Conservation (phyloP, 1,284 basidiomycete species). For the Somion occarium region DNA sequence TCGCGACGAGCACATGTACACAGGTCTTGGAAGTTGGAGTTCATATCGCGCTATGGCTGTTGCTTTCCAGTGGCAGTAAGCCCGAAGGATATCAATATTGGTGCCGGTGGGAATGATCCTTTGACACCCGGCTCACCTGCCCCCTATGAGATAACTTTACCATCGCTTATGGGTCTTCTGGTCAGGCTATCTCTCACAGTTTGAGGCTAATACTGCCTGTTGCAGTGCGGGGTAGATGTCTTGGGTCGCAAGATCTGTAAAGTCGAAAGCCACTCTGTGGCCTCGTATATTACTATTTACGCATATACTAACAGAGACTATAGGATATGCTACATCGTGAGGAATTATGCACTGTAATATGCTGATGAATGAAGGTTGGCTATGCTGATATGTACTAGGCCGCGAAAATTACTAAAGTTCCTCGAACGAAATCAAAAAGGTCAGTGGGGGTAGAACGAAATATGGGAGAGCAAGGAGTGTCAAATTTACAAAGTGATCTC, state of each 20-base stretch:
- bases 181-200: background rate
- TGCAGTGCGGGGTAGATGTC: no score
- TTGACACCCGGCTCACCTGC: background rate
- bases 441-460: background rate
- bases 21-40: no score
- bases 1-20: no score
- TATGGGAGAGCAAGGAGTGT: background rate
- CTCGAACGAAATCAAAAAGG: background rate
- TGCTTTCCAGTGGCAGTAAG: background rate
- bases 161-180: background rate
- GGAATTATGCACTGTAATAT: background rate
- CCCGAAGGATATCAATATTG: background rate
- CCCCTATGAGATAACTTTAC: background rate
- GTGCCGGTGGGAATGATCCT: background rate
- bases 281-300: no score
- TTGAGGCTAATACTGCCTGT: no score
- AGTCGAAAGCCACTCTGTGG: no score
- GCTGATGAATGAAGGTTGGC: background rate
- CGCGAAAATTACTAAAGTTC: background rate
- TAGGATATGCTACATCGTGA: background rate
- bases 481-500: slow-evolving; percentile 4
- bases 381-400: background rate
- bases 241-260: no score
- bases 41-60: no score
- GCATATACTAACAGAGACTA: background rate